These are phyloP conservation scores for Gnomoniopsis smithogilvyi DNA, from an alignment of 2,329 filamentous ascomycete species.

Conservation along the genomic window DNA sequence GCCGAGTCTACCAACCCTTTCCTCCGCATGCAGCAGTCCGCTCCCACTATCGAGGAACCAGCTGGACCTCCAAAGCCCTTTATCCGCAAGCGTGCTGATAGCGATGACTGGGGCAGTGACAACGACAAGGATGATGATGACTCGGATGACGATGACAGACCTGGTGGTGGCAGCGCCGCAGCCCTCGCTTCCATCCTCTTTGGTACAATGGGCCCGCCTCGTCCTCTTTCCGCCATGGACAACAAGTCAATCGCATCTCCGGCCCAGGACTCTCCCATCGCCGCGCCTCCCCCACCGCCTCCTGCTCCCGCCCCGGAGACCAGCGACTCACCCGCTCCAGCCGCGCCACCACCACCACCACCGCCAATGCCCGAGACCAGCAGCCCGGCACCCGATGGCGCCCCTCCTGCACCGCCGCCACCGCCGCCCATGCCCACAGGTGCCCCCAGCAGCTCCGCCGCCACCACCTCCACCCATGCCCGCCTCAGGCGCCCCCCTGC, in stretches of 20 bases:
- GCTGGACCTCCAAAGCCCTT: slow-evolving; percentile 46
- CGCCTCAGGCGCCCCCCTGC: slow-evolving; percentile 35
- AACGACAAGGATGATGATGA: slow-evolving; percentile 49
- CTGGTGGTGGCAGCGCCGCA: slow-evolving; percentile 79
- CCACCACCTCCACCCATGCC: slow-evolving; percentile 30
- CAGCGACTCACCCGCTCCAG: slow-evolving; percentile 26
- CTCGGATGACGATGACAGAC: slow-evolving; percentile 72
- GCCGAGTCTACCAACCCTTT: slow-evolving; percentile 90
- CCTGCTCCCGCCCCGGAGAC: slow-evolving; percentile 28
- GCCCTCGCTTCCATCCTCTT: slow-evolving; percentile 94
- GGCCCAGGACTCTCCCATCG: slow-evolving; percentile 34
- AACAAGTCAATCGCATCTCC: slow-evolving; percentile 53
- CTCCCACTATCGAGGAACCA: slow-evolving; percentile 35
- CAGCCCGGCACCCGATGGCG: slow-evolving; percentile 29
- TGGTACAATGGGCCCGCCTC: slow-evolving; percentile 92
- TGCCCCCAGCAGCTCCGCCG: slow-evolving; percentile 25
- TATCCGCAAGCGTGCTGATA: slow-evolving; percentile 51
- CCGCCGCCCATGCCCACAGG: slow-evolving; percentile 28
- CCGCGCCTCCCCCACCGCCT: slow-evolving; percentile 37
- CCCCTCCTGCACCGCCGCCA: slow-evolving; percentile 38
- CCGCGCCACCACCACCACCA: slow-evolving; percentile 27
- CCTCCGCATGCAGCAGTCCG: slow-evolving; percentile 72
- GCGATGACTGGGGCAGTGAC: slow-evolving; percentile 84
- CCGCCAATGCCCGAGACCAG: slow-evolving; percentile 24
- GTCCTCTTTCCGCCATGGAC: slow-evolving; percentile 79